Evolutionary conservation across 257 asterid genomes (phyloP).

Genomic region (Solanum paucissectum): DNA sequence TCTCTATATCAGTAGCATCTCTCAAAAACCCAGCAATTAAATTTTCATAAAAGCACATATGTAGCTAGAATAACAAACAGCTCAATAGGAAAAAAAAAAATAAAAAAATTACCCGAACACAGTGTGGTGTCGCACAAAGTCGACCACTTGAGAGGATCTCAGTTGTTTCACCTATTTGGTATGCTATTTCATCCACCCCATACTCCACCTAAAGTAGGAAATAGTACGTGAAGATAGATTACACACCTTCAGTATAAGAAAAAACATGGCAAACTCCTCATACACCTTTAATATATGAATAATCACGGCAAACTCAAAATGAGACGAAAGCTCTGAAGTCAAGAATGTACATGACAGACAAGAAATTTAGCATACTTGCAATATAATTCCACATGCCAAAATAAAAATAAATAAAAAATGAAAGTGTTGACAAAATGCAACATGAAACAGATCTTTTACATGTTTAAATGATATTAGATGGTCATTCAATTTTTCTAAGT

Average conservation of each 20-base stretch:
- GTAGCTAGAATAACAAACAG: neutral
- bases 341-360: neutral
- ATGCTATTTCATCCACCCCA: constrained; percentile 86
- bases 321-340: neutral
- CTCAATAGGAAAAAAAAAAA: neutral
- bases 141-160: constrained; percentile 79
- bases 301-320: neutral
- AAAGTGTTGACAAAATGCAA: neutral
- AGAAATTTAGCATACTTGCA: neutral
- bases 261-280: neutral
- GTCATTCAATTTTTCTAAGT: neutral
- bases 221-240: neutral
- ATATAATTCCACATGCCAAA: neutral
- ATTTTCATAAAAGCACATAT: neutral
- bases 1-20: neutral
- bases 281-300: neutral
- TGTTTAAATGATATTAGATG: neutral
- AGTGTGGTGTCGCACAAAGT: constrained; percentile 95
- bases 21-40: neutral
- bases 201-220: constrained; percentile 51
- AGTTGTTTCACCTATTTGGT: constrained; percentile 90
- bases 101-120: constrained; percentile 54
- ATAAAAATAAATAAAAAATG: neutral
- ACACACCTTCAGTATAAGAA: neutral
- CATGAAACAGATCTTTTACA: neutral